Evolutionary conservation across 1,139 yeast species (phyloP), one percentile per base, ranked within the genome.

Genomic region (Debaryomyces singareniensis): DNA sequence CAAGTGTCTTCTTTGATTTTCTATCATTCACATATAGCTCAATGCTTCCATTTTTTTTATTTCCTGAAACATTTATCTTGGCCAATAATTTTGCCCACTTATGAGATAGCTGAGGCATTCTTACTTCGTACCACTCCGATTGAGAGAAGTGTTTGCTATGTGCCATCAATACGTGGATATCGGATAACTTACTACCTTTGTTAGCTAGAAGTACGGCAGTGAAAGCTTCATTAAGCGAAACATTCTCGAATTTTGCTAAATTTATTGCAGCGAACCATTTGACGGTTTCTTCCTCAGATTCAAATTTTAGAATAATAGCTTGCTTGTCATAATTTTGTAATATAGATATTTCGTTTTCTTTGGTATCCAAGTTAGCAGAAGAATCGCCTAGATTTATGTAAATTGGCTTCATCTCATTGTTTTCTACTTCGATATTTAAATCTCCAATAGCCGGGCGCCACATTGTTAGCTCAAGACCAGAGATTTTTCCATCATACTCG

Each of bases 151-250:
- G 56, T 42, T 70, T 68, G 35, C 58, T 64, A 29, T 66, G 66
- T 3, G 71, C 62, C 33, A 74, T 55, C 23, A 74, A 51, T 2
- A 74, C 68, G 40, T 71, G 71, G 29, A 72, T 62, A 43, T 74
- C 80, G n/a, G 70, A 59, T 37, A 73, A 60, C 35, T 62, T 55
- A 4, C 73, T 57, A 1, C 76, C 79, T 40, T 69, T 71, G n/a
- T 68, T 49, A n/a, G 76, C 68, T 27, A 74, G 52, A 20, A 71
- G 50, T 7, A 72, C 78, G 10, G 78, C 80, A 1, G 78, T 72
- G 43, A 63, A 74, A 10, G 75, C 67, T 49, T 73, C 77, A 47
- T 70, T 73, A 35, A 74, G 55, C 29, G 71, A 68, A 20, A 60
- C 56, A 41, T 58, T 62, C 47, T 74, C 80, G 42, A 58, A 72